Percentiles rank a stretch among this genome's conserved stretches.
Conservation (phyloP, 371 early-diverging fungal species). For the Syncephalastrum racemosum region DNA sequence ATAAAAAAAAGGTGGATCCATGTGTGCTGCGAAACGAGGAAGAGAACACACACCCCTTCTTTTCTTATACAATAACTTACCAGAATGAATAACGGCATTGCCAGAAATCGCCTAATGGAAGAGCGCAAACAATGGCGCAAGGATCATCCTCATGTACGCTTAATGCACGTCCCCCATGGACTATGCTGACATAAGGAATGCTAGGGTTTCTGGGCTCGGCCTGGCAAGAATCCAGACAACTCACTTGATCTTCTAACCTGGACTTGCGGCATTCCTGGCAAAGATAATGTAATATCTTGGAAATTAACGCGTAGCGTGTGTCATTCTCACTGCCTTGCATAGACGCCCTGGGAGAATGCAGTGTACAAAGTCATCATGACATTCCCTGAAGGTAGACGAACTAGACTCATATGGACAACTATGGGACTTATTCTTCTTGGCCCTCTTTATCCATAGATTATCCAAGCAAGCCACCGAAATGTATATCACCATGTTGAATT, state of each 20-base stretch:
- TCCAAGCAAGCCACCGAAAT: conserved; percentile 86
- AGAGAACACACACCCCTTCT: no score
- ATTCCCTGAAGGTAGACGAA: conserved; percentile 83
- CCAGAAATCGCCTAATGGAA: conserved; percentile 81
- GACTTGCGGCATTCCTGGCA: conserved; percentile 96
- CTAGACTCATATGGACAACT: not conserved
- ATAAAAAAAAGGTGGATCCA: no score
- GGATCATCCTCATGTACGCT: conserved; percentile 88
- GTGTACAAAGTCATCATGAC: conserved; percentile 88
- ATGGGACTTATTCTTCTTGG: not conserved
- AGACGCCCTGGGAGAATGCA: conserved; percentile 97
- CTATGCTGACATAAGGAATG: not conserved
- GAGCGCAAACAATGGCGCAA: conserved; percentile 98
- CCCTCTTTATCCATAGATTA: conserved; percentile 52
- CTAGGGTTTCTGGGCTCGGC: conserved; percentile 85
- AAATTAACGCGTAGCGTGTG: not conserved
- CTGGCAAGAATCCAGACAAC: conserved; percentile 81
- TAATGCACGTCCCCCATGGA: not conserved
- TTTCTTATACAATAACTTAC: no score
- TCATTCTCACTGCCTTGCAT: conserved; percentile 10
- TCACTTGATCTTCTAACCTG: conserved; percentile 87
- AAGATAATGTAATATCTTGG: conserved; percentile 51
- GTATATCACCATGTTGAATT: conserved; percentile 32
- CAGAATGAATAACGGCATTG: conserved; percentile 72
- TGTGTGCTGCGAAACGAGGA: no score